Conservation (phyloP, 73 alveolate genomes). For the Blepharisma japonicum region DNA sequence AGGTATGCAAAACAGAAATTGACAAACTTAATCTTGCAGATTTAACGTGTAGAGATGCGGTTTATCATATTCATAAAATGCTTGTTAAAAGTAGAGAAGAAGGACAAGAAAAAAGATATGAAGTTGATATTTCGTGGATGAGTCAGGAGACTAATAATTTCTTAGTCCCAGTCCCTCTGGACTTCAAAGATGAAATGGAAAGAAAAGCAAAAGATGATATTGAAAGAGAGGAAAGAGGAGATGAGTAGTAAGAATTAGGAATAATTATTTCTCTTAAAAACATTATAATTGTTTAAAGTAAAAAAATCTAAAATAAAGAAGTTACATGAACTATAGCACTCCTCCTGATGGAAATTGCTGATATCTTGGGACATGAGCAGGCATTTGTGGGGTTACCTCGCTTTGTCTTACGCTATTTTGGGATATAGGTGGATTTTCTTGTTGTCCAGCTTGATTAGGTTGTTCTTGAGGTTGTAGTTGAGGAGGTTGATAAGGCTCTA, state of each 20-base stretch:
- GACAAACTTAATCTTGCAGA: conserved; percentile 86
- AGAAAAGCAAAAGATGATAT: conserved; percentile 23
- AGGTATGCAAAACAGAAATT: conserved; percentile 82
- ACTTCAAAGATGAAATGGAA: conserved; percentile 20
- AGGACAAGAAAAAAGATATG: conserved; percentile 71
- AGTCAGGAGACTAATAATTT: conserved; percentile 41
- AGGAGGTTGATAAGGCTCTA: too few relatives aligned
- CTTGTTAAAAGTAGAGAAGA: conserved; percentile 65
- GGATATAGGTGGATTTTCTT: too few relatives aligned
- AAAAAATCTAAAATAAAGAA: too few relatives aligned
- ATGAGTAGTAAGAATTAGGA: neutral
- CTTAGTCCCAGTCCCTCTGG: conserved; percentile 25
- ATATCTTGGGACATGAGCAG: too few relatives aligned
- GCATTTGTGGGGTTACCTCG: too few relatives aligned
- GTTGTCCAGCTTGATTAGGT: too few relatives aligned
- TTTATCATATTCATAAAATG: conserved; percentile 59
- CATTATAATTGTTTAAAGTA: too few relatives aligned
- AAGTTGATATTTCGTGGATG: conserved; percentile 59
- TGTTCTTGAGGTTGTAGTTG: too few relatives aligned
- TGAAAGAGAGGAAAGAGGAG: conserved; percentile 31
- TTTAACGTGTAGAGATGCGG: conserved; percentile 65
- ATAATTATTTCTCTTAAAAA: too few relatives aligned
- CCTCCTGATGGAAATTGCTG: too few relatives aligned
- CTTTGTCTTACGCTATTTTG: too few relatives aligned
- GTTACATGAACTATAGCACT: too few relatives aligned